These are phyloP conservation scores for Conticribra guillardii DNA, from an alignment of 108 stramenopile genomes.

Conservation along the genomic window DNA sequence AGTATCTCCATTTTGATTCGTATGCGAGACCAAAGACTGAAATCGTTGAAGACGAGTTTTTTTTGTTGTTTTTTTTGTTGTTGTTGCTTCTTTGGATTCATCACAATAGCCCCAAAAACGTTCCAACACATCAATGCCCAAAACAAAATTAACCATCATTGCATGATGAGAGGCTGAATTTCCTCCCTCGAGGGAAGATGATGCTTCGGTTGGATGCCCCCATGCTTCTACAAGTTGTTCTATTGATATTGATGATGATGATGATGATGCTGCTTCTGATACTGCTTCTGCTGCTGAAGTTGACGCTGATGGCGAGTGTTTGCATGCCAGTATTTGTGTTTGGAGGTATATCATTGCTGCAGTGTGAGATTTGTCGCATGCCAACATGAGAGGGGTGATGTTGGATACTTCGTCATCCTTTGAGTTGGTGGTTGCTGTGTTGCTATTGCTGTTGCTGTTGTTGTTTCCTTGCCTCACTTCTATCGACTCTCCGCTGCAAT, in stretches of 20 bases:
- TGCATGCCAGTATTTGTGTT: conserved; percentile 10
- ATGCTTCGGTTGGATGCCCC: conserved; percentile 42
- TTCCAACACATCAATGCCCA: conserved; percentile 48
- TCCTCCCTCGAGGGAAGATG: conserved; percentile 31
- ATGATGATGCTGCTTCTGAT: background rate
- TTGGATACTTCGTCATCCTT: conserved; percentile 23
- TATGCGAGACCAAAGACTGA: conserved; percentile 27
- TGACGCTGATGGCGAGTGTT: background rate
- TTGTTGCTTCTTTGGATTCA: background rate
- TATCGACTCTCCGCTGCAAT: no score
- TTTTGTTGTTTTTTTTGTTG: no score
- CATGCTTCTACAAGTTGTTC: conserved; percentile 26
- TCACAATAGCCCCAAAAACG: conserved; percentile 8
- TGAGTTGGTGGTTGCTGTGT: background rate
- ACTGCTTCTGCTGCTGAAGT: no score
- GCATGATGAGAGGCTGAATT: conserved; percentile 74
- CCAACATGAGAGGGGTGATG: conserved; percentile 67
- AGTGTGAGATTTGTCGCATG: conserved; percentile 61
- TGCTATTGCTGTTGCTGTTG: no score
- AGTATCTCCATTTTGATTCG: conserved; percentile 65
- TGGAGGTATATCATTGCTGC: conserved; percentile 31
- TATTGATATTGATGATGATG: background rate
- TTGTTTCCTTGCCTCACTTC: no score
- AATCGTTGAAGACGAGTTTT: conserved; percentile 7
- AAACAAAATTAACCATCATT: conserved; percentile 46